A percentile compares a stretch with the other conserved stretches of the same genome.
Conservation (phyloP, 495 filamentous ascomycete species). For the Aspergillus carlsbadensis region DNA sequence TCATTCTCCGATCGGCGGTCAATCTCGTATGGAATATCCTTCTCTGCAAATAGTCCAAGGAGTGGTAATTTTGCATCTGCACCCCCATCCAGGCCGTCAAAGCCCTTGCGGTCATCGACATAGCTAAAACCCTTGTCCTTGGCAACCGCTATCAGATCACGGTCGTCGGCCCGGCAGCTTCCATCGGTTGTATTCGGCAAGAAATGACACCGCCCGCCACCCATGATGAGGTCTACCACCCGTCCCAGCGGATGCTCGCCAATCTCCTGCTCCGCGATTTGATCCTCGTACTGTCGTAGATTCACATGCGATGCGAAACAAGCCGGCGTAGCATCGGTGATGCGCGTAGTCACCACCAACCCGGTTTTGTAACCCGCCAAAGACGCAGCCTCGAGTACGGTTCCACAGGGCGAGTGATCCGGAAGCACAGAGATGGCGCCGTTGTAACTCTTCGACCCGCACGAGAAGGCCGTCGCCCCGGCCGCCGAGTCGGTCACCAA, state of each 20-base stretch:
- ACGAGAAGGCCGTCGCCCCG: constrained; percentile 94
- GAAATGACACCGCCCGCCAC: constrained; percentile 92
- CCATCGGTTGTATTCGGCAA: constrained; percentile 72
- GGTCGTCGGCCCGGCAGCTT: constrained; percentile 74
- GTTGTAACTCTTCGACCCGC: constrained; percentile 90
- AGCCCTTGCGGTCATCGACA: constrained; percentile 66
- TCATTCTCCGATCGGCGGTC: constrained; percentile 77
- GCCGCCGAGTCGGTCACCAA: constrained; percentile 94
- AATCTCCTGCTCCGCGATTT: constrained; percentile 87
- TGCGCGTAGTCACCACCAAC: constrained; percentile 89
- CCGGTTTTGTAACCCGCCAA: constrained; percentile 88
- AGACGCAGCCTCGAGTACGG: constrained; percentile 92
- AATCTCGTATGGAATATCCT: constrained; percentile 88
- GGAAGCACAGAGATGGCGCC: constrained; percentile 89
- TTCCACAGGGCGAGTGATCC: constrained; percentile 83
- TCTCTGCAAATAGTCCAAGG: constrained; percentile 79
- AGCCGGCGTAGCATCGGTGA: constrained; percentile 97
- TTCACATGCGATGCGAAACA: constrained; percentile 92
- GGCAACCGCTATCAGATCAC: constrained; percentile 67
- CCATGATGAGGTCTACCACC: constrained; percentile 86
- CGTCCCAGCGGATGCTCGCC: constrained; percentile 83
- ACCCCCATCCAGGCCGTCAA: constrained; percentile 74
- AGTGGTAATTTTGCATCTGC: constrained; percentile 73
- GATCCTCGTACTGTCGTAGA: constrained; percentile 74
- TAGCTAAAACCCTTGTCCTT: constrained; percentile 78